Percentiles rank a stretch among this genome's conserved stretches.
Evolutionary conservation across 495 filamentous ascomycete species (phyloP).

Genomic region (Penicillium malachiteum): DNA sequence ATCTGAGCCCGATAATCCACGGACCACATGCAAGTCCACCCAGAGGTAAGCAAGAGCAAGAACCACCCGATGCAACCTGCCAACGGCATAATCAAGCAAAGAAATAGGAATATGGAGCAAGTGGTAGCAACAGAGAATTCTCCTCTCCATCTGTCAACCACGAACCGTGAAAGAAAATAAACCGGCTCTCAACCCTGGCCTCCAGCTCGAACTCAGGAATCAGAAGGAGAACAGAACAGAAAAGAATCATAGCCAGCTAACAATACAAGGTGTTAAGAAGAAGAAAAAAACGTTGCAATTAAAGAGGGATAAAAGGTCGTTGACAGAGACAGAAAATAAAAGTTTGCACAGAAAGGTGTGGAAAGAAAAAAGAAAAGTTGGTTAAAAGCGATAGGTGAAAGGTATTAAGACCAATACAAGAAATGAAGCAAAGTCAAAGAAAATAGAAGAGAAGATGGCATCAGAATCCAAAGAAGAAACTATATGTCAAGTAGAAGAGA

Average conservation of each 20-base stretch:
- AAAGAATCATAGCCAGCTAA: conserved; percentile 43
- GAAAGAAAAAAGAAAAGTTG: conserved; percentile 17
- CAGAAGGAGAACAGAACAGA: conserved; percentile 18
- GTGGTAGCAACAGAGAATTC: neutral
- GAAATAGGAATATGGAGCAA: conserved; percentile 14
- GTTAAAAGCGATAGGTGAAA: conserved; percentile 25
- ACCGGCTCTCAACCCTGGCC: conserved; percentile 4
- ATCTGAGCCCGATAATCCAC: conserved; percentile 18
- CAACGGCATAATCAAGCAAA: conserved; percentile 14
- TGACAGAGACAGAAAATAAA: conserved; percentile 19
- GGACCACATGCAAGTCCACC: conserved; percentile 1
- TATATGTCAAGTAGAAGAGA: conserved; percentile 17
- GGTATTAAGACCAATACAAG: conserved; percentile 36
- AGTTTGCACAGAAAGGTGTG: conserved; percentile 18
- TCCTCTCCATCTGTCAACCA: neutral
- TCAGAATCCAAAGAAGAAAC: conserved; percentile 20
- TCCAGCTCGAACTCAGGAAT: conserved; percentile 8
- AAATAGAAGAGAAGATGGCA: conserved; percentile 13
- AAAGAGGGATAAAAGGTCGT: conserved; percentile 26
- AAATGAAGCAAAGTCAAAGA: conserved; percentile 24
- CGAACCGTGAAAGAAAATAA: conserved; percentile 3
- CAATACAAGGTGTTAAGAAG: conserved; percentile 43
- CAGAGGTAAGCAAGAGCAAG: conserved; percentile 8
- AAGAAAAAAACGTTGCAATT: conserved; percentile 29
- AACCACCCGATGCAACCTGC: conserved; percentile 21